A percentile compares a stretch with the other conserved stretches of the same genome.
Evolutionary conservation across 352 stramenopile genomes (phyloP).

Genomic region (Pythium apleroticum): DNA sequence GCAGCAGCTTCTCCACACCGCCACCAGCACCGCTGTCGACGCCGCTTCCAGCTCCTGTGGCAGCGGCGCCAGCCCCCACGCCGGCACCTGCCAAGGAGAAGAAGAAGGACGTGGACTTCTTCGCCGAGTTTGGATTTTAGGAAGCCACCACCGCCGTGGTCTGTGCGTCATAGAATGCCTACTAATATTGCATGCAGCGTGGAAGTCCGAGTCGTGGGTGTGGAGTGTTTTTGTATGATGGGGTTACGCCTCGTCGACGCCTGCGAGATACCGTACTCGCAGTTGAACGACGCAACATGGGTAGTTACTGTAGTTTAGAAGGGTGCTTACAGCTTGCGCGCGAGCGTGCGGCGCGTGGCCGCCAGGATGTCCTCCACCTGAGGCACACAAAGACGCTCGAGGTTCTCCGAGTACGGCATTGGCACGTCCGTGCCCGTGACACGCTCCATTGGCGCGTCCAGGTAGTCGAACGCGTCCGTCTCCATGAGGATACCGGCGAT

Average conservation of each 20-base stretch:
- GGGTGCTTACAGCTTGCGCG: slow-evolving; percentile 62
- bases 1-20: slow-evolving; percentile 22
- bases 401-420: slow-evolving; percentile 98
- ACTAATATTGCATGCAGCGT: neutral
- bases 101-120: slow-evolving; percentile 87
- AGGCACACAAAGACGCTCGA: slow-evolving; percentile 95
- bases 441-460: slow-evolving; percentile 97
- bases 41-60: slow-evolving; percentile 20
- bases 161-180: slow-evolving; percentile 1
- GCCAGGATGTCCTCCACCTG: slow-evolving; percentile 94
- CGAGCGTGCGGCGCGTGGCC: slow-evolving; percentile 88
- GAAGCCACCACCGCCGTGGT: neutral
- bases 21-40: slow-evolving; percentile 24
- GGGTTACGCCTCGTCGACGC: neutral
- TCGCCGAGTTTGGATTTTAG: slow-evolving; percentile 82
- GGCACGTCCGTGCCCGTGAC: slow-evolving; percentile 98
- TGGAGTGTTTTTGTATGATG: slow-evolving; percentile 2
- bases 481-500: slow-evolving; percentile 98
- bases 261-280: neutral
- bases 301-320: slow-evolving; percentile 3
- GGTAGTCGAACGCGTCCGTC: slow-evolving; percentile 98
- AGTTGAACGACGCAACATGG: neutral
- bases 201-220: neutral
- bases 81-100: slow-evolving; percentile 34
- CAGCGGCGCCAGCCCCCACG: slow-evolving; percentile 14